Evolutionary conservation across 495 filamentous ascomycete genomes (phyloP).

Genomic region (Aspergillus steynii): DNA sequence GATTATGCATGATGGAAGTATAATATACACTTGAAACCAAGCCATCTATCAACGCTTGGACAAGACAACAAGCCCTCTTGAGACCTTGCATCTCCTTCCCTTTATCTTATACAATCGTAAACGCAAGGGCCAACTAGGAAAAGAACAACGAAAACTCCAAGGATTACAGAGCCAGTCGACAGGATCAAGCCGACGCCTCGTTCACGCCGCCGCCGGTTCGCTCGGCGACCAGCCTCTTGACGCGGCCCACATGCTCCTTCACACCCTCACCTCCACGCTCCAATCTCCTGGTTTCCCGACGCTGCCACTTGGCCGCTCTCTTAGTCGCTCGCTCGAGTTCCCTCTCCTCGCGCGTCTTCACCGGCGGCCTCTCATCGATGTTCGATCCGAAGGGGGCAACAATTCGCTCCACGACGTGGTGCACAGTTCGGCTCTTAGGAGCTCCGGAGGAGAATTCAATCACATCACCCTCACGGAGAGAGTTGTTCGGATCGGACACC

Average conservation of each 20-base stretch:
- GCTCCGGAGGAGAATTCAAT: conserved; percentile 72
- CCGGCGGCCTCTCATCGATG: conserved; percentile 60
- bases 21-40: conserved; percentile 9
- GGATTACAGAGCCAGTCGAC: background rate
- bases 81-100: background rate
- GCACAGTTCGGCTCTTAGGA: conserved; percentile 63
- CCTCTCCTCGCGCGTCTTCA: conserved; percentile 64
- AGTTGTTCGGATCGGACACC: conserved; percentile 75
- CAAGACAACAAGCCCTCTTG: background rate
- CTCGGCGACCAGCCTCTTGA: conserved; percentile 20
- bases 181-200: background rate
- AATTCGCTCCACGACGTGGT: conserved; percentile 76
- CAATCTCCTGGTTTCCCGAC: conserved; percentile 39
- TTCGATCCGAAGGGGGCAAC: conserved; percentile 69
- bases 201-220: conserved; percentile 2
- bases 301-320: conserved; percentile 50
- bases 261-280: conserved; percentile 11
- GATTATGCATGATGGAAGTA: conserved; percentile 1
- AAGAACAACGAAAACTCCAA: background rate
- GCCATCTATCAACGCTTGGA: background rate
- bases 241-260: conserved; percentile 27
- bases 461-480: conserved; percentile 73
- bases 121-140: background rate
- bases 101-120: conserved; percentile 7
- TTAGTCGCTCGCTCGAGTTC: conserved; percentile 48